Evolutionary conservation across 805 yeast species (phyloP), one percentile per base, ranked within the genome.

Genomic region (Pichia phayaonensis): DNA sequence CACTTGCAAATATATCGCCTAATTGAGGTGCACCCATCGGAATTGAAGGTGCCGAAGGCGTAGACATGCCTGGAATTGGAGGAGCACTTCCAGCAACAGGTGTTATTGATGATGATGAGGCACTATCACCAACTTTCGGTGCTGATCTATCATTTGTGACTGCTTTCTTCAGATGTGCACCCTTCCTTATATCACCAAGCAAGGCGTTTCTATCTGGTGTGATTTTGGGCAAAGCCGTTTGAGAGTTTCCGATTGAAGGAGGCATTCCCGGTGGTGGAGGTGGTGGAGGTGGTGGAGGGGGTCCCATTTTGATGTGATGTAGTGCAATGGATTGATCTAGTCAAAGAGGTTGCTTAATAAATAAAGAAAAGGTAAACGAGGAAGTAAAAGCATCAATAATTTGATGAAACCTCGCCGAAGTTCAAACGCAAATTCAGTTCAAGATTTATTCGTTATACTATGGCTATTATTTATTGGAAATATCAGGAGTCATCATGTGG

Each of bases 161-260:
- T 1, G 87, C 80, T 55, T 84, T 81, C 60, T 81, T 83, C 50
- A 84, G 71, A 44, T 59, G 65, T 47, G 62, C 68, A 22, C 90
- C 92, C 54, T 86, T 85, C 60, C 89, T 79, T 56, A 92, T 92
- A 63, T 87, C 95, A 29, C 94, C 88, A 24, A 92, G 72, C 47
- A 92, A 63, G 2, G 83, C 82, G 54, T 75, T 75, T 63, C 81
- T 66, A 20, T 73, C 74, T 11, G 68, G 61, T 10, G 66, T 55
- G 15, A 61, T 54, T 8, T 45, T 40, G 34, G 60, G 69, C 31
- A 62, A 55, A 44, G 62, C 57, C 16, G 68, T 61, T 8, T 67
- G 64, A 0, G 71, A 64, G 16, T 64, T 67, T 15, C 64, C 58
- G 23, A 64, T 55, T 11, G 72, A 68, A 4, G 77, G 72, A 15